Conservation (phyloP, 1,284 basidiomycete genomes). For the Trichosporon sp. region DNA sequence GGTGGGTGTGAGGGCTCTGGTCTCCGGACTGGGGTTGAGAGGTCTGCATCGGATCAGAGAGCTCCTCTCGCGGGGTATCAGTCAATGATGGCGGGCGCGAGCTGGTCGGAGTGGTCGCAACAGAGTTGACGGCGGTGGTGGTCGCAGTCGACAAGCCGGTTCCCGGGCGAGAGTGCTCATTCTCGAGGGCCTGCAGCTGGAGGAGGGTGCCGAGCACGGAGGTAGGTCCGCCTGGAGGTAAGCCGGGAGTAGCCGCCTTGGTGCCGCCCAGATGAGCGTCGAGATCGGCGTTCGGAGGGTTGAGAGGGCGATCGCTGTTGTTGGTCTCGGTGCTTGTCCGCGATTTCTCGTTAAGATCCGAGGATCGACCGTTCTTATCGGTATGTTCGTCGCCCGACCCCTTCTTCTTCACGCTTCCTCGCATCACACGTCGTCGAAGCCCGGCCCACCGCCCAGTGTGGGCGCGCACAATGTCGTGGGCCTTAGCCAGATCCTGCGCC, state of each 20-base stretch:
- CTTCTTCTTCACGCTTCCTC: constrained; percentile 3
- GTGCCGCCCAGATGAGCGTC: not conserved
- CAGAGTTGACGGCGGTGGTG: not conserved
- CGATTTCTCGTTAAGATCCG: not conserved
- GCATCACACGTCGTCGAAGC: constrained; percentile 39
- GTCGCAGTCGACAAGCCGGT: not conserved
- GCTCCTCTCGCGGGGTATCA: not conserved
- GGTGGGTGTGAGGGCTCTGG: not conserved
- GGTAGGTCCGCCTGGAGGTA: not conserved
- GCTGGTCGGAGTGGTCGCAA: constrained; percentile 31
- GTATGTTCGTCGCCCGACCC: not conserved
- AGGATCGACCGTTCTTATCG: not conserved
- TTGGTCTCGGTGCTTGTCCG: not conserved
- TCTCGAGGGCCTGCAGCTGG: constrained; percentile 1
- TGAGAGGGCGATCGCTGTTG: not conserved
- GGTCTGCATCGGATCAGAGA: not conserved
- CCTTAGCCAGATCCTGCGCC: constrained; percentile 29
- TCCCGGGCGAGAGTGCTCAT: not conserved
- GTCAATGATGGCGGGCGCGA: constrained; percentile 32
- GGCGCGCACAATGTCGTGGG: constrained; percentile 46
- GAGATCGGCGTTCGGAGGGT: not conserved
- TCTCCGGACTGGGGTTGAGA: not conserved
- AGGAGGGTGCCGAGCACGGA: not conserved
- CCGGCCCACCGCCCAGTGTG: constrained; percentile 48
- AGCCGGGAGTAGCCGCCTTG: not conserved